Percentiles rank a stretch among this genome's conserved stretches.
These are phyloP conservation scores for Leptodermis oblonga DNA, from an alignment of 257 asterid genomes.

Conservation along the genomic window DNA sequence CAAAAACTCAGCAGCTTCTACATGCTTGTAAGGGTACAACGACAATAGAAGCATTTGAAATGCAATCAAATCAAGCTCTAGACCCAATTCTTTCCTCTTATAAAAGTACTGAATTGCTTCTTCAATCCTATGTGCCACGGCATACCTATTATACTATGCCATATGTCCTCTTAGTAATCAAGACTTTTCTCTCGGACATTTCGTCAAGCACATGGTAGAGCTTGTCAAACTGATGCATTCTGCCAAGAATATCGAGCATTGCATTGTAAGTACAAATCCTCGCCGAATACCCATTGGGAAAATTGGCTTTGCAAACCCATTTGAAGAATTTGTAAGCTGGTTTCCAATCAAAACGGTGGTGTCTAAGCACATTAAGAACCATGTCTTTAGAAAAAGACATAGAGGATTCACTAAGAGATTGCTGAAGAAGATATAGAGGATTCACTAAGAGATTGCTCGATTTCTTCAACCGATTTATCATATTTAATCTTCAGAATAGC, in stretches of 20 bases:
- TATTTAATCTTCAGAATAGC: not conserved
- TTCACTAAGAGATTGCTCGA: not conserved
- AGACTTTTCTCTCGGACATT: not conserved
- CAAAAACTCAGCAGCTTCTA: not conserved
- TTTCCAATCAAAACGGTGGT: not conserved
- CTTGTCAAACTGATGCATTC: slow-evolving; percentile 1
- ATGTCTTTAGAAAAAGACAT: not conserved
- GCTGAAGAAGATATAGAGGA: no score
- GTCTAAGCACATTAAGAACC: not conserved
- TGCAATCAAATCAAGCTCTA: not conserved
- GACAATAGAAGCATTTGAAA: not conserved
- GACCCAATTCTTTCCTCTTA: not conserved
- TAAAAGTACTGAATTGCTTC: not conserved
- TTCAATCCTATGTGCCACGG: not conserved
- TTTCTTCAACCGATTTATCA: not conserved
- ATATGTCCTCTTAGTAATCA: not conserved
- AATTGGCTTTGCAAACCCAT: not conserved
- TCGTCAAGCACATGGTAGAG: not conserved
- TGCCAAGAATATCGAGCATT: not conserved
- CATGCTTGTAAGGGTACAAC: not conserved
- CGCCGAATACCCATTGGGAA: not conserved
- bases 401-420: no score
- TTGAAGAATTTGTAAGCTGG: not conserved
- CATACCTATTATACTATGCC: not conserved
- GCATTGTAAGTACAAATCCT: not conserved